Evolutionary conservation across 139 green algal genomes (phyloP).

Genomic region (Chlamydomonas incerta): DNA sequence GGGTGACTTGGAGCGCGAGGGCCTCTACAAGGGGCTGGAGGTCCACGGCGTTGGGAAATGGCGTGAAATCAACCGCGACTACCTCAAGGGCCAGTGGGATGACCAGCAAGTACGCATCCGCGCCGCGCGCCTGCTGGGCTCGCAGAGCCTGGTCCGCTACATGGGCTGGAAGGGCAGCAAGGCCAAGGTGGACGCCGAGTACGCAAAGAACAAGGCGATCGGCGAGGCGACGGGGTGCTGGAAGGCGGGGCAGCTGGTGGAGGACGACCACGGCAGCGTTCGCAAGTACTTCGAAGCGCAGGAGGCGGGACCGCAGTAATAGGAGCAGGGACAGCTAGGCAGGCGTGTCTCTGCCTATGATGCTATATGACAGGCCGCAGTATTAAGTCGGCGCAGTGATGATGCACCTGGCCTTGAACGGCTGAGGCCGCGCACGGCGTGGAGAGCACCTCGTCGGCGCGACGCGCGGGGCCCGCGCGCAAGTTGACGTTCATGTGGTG

Average conservation of each 20-base stretch:
- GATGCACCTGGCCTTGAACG: no score
- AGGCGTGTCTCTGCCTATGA: no score
- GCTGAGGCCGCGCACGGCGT: no score
- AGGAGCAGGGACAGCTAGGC: no score
- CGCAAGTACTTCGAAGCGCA: conserved; percentile 41
- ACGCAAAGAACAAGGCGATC: conserved; percentile 69
- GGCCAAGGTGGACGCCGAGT: conserved; percentile 69
- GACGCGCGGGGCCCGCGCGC: no score
- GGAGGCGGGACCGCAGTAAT: no score
- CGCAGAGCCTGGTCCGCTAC: conserved; percentile 76
- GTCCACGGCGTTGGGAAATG: conserved; percentile 80
- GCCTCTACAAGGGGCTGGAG: conserved; percentile 77
- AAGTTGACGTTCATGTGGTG: no score
- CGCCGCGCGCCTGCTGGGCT: conserved; percentile 76
- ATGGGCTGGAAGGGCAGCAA: conserved; percentile 35
- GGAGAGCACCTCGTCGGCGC: no score
- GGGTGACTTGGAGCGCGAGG: conserved; percentile 67
- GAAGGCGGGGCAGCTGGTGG: conserved; percentile 84
- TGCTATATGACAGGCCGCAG: no score
- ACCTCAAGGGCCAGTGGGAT: conserved; percentile 55
- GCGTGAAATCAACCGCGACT: conserved; percentile 70
- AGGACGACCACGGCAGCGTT: conserved; percentile 73
- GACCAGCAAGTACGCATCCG: conserved; percentile 73
- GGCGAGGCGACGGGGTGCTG: conserved; percentile 78
- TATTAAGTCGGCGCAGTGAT: no score